Conservation (phyloP, 371 early-diverging fungal genomes). For the Mucor racemosus region DNA sequence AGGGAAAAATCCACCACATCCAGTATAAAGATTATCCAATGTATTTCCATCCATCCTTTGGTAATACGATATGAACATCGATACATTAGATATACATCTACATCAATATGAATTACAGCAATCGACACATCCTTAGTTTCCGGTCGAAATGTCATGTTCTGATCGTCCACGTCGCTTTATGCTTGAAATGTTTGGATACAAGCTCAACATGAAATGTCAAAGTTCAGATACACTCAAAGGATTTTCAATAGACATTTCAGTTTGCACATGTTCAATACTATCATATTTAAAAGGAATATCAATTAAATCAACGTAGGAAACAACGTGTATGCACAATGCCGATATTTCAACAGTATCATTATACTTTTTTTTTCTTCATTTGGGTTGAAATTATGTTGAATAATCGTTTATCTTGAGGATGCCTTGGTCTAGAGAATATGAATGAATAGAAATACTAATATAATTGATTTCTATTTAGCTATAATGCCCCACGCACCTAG, state of each 20-base stretch:
- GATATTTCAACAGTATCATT: not conserved
- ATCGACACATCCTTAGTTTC: not conserved
- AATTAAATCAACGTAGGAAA: not conserved
- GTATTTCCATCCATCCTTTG: not conserved
- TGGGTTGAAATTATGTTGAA: too few relatives aligned
- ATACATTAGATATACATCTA: not conserved
- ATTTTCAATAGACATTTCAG: not conserved
- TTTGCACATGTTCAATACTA: not conserved
- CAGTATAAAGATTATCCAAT: not conserved
- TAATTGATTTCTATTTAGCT: conserved; percentile 5
- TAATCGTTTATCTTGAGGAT: too few relatives aligned
- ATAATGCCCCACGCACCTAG: conserved; percentile 59
- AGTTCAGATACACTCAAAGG: not conserved
- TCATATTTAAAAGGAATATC: not conserved
- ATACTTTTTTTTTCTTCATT: too few relatives aligned
- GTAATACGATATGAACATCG: not conserved
- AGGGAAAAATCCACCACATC: not conserved
- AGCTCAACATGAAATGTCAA: not conserved
- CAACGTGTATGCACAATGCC: not conserved
- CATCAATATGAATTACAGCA: not conserved
- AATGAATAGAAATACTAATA: not conserved
- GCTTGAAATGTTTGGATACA: not conserved
- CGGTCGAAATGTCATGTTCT: not conserved
- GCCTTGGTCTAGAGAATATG: too few relatives aligned
- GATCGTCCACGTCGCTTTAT: not conserved